These are phyloP conservation scores for Fusarium graminum DNA, from an alignment of 2,329 filamentous ascomycete genomes.

Conservation along the genomic window DNA sequence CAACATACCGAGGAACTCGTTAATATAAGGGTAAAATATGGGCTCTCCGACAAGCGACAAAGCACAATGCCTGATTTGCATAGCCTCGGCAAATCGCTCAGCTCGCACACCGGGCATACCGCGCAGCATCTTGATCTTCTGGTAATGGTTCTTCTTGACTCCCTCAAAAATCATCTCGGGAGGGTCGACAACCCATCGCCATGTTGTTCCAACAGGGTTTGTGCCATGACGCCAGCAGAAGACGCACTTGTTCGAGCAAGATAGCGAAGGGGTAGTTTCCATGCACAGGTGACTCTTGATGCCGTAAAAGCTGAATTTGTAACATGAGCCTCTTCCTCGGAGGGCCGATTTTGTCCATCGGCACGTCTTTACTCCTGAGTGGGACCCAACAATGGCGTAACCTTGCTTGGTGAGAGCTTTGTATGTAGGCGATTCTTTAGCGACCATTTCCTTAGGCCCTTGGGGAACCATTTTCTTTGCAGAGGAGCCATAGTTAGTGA, in stretches of 20 bases:
- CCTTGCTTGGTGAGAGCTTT: constrained; percentile 93
- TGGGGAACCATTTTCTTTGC: constrained; percentile 60
- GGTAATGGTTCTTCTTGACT: constrained; percentile 91
- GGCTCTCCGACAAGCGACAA: constrained; percentile 93
- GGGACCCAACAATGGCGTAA: constrained; percentile 93
- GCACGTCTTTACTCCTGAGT: constrained; percentile 97
- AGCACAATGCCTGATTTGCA: constrained; percentile 93
- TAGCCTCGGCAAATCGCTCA: constrained; percentile 91
- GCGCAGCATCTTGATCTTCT: constrained; percentile 97
- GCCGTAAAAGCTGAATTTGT: constrained; percentile 98
- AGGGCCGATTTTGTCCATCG: constrained; percentile 98
- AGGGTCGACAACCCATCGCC: constrained; percentile 95
- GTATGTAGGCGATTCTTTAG: constrained; percentile 89
- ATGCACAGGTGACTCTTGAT: constrained; percentile 98
- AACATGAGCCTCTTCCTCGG: constrained; percentile 92
- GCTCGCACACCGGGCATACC: constrained; percentile 93
- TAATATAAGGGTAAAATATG: constrained; percentile 99
- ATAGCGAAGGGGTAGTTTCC: constrained; percentile 96
- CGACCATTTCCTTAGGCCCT: constrained; percentile 90
- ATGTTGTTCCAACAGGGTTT: constrained; percentile 95
- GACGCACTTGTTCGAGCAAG: constrained; percentile 97
- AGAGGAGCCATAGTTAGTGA: constrained; percentile 76
- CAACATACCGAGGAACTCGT: constrained; percentile 86
- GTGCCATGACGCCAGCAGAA: constrained; percentile 99
- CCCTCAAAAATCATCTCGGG: constrained; percentile 91